Evolutionary conservation across 2,329 filamentous ascomycete species (phyloP), one percentile per base, ranked within the genome.

Genomic region (Colletotrichum coccodes): DNA sequence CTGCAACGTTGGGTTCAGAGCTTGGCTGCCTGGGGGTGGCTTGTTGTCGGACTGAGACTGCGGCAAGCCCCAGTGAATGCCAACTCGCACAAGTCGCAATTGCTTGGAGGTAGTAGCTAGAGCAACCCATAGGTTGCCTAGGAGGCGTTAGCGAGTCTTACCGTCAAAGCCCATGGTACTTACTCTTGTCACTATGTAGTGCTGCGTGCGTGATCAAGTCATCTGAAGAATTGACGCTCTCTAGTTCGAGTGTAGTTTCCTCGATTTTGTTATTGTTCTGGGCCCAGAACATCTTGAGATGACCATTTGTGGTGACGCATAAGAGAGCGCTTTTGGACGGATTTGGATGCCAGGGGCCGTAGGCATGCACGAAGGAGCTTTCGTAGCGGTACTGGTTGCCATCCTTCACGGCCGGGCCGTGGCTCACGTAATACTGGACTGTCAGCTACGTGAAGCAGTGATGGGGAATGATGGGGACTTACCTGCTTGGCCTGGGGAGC

Each of bases 151-250:
- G 56, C 21, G 18, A 32, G 7, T 50, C n/a, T 14, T 11, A 21
- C 7, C 5, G 47, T 60, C 49, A 68, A 72, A 63, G 52, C 34
- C 60, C 12, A 70, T 23, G 30, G 30, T 16, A 74, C 83, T 75
- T 80, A 93, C 92, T 90, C 79, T 91, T 93, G 63, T 95, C 93
- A 3, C 92, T 89, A 67, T 91, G 88, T 70, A 94, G 84, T 44
- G 93, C 88, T 12, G 93, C 93, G 80, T 97, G 94, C 0, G 93
- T 94, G 58, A 95, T 86, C n/a, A 93, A 79, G 71, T 94, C 91
- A 71, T 94, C 90, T 0, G 91, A 90, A 38, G 90, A 90, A 32
- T 89, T 86, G 64, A 94, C 86, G 70, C 90, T 91, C 76, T 95
- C 92, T 40, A 97, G 80, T 71, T 95, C 92, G n/a, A 91, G 83